A percentile compares a stretch with the other conserved stretches of the same genome.
These are phyloP conservation scores for Boletales sp. DNA, from an alignment of 768 basidiomycete species.

Conservation along the genomic window DNA sequence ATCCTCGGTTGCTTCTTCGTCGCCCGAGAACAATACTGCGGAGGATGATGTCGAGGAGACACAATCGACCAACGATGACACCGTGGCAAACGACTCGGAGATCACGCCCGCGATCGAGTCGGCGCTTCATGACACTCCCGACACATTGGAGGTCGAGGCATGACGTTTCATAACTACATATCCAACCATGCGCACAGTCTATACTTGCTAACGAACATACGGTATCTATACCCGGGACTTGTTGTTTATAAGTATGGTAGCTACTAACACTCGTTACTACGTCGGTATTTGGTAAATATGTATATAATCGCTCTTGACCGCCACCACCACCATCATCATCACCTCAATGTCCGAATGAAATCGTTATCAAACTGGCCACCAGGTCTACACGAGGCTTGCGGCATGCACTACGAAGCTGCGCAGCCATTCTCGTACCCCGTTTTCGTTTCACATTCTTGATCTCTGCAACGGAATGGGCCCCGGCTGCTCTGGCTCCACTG, in stretches of 20 bases:
- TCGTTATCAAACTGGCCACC: constrained; percentile 11
- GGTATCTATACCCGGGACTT: too few species aligned
- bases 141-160: constrained; percentile 18
- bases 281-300: too few species aligned
- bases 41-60: constrained; percentile 4
- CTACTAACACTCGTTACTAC: too few species aligned
- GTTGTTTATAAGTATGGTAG: too few species aligned
- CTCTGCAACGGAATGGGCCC: not conserved
- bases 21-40: not conserved
- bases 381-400: constrained; percentile 23
- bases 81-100: constrained; percentile 6
- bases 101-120: constrained; percentile 4
- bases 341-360: not conserved
- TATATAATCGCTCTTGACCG: too few species aligned
- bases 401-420: constrained; percentile 5
- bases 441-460: constrained; percentile 10
- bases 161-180: constrained; percentile 5
- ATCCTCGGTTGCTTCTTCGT: constrained; percentile 26
- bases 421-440: constrained; percentile 2
- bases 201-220: too few species aligned
- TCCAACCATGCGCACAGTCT: too few species aligned
- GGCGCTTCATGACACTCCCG: constrained; percentile 7
- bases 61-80: not conserved
- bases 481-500: too few species aligned
- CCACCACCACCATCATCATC: too few species aligned